These are phyloP conservation scores for Circinella minor DNA, from an alignment of 371 early-diverging fungal species.

Conservation along the genomic window DNA sequence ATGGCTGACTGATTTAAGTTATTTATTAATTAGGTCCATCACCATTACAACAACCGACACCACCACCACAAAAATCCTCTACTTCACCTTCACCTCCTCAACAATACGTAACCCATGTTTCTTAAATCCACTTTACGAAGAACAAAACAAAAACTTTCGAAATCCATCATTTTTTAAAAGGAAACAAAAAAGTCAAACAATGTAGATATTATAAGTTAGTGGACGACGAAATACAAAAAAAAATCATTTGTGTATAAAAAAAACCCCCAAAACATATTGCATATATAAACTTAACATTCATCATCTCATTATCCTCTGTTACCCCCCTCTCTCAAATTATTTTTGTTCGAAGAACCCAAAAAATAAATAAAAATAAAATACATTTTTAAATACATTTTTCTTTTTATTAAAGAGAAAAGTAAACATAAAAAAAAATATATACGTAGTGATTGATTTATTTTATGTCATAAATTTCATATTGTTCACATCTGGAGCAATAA, in stretches of 20 bases:
- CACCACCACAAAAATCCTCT: conserved; percentile 13
- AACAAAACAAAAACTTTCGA: no score
- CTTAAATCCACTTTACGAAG: not conserved
- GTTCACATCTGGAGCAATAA: conserved; percentile 36
- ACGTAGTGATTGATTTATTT: not conserved
- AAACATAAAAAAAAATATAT: not conserved
- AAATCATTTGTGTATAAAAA: conserved; percentile 1
- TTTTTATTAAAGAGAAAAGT: no score
- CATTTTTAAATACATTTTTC: no score
- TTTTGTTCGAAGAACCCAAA: no score
- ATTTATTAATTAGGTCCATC: no score
- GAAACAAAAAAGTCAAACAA: no score
- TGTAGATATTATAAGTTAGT: conserved; percentile 3
- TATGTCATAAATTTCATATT: conserved; percentile 28
- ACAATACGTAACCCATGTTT: not conserved
- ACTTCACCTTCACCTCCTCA: conserved; percentile 11
- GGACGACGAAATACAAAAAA: not conserved
- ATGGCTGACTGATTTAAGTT: no score
- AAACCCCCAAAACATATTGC: not conserved
- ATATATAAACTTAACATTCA: not conserved
- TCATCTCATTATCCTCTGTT: not conserved
- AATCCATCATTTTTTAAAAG: no score
- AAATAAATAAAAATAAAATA: not conserved
- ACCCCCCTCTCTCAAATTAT: not conserved
- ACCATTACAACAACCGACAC: conserved; percentile 16